Base-by-base conservation (phyloP, 176 grass and related monocot genomes). In the Carex cristatella region DNA sequence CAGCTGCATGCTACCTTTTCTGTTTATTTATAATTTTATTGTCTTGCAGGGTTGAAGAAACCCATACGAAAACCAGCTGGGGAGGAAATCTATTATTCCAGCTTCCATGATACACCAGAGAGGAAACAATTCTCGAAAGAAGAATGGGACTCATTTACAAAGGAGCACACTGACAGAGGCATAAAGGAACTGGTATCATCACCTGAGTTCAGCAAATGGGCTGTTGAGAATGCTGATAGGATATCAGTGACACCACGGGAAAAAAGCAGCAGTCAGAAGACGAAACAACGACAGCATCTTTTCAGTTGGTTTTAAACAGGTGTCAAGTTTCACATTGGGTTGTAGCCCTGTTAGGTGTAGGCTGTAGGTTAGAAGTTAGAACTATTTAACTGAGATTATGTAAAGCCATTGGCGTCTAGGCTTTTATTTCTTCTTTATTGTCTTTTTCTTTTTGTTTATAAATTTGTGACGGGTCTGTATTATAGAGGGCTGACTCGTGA, bases 161-260 rank as follows among this genome's bases (percentile, higher is more conserved):
- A 38, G 85, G 85, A 98, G 79, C 86, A 94, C 81, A 98, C 95
- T 28, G 81, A 81, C 10, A 91, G 92, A 71, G 88, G 84, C 60
- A 87, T 98, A 88, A 84, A 65, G 12, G 84, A 97, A 57, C 32
- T 97, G 68, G 2, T 94, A 15, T 94, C 91, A 40, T 93, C 95
- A 1, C 88, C 91, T 0, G 95, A 94, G 62, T 97, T 97, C 89
- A 92, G 90, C 82, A 86, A 81, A 69, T 98, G 95, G 95, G 95
- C 89, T 31, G 53, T 89, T 19, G 62, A 86, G 35, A 98, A 98
- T 53, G 86, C 78, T 0, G 85, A 90, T 59, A 94, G 93, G 83
- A 90, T 94, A 65, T 87, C 88, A 33, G 91, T 98, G 44, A 84
- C 87, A 30, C 86, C 95, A 56, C 57, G 81, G 56, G 88, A 82